Conservation (phyloP, 768 basidiomycete genomes). For the Basidioascus undulatus region DNA sequence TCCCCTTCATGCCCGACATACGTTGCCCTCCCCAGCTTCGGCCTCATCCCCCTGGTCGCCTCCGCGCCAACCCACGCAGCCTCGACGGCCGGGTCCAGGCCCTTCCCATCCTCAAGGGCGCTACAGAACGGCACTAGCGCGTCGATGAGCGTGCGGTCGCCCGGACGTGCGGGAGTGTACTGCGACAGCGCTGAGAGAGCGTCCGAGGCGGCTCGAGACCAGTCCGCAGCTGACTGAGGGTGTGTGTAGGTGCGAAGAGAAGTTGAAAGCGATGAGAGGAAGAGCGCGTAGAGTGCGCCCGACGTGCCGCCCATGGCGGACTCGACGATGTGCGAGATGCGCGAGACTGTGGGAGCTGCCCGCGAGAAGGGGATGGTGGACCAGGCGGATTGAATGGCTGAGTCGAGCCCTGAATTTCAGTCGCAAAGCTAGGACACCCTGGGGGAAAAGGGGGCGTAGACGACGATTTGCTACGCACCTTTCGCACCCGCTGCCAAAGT, state of each 20-base stretch:
- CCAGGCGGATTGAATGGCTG: constrained; percentile 14
- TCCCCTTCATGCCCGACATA: constrained; percentile 31
- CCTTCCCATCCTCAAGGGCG: constrained; percentile 20
- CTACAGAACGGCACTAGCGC: constrained; percentile 56
- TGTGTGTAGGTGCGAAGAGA: constrained; percentile 24
- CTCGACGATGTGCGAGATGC: constrained; percentile 25
- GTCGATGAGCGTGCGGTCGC: constrained; percentile 80
- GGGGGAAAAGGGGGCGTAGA: constrained; percentile 15
- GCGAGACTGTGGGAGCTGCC: constrained; percentile 6
- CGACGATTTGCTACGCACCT: too few relatives aligned
- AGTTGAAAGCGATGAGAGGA: background rate
- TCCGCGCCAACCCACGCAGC: constrained; percentile 45
- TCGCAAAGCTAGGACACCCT: constrained; percentile 14
- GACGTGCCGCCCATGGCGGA: constrained; percentile 33
- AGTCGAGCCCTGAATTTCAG: constrained; percentile 17
- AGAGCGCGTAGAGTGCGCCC: constrained; percentile 20
- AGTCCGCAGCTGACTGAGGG: constrained; percentile 15
- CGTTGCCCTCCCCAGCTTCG: constrained; percentile 68
- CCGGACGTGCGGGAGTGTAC: constrained; percentile 70
- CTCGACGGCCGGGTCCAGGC: constrained; percentile 30
- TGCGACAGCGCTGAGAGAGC: constrained; percentile 43
- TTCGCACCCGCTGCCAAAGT: constrained; percentile 48
- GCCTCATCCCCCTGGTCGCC: constrained; percentile 44
- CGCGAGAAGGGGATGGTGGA: background rate
- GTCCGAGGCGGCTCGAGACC: background rate